phyloP scores from a whole-genome alignment of 192 early-diverging fungal genomes.

The Umbelopsis sp. region DNA sequence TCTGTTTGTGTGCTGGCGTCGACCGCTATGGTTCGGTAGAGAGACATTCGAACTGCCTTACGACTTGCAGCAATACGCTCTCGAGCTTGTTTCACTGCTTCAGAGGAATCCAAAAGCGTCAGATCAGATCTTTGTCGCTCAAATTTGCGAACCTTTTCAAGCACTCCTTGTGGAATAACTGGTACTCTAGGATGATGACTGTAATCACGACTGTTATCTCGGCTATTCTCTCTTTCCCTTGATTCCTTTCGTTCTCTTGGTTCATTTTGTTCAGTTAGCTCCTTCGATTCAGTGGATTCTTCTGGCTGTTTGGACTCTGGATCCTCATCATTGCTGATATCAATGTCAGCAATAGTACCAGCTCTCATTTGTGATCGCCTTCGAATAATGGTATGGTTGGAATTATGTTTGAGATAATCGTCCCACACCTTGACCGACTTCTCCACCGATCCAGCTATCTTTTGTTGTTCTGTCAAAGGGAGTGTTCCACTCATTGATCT shows the following conservation, averaged over 20 bases:
- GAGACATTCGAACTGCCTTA: constrained; percentile 12
- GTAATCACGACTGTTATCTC: not conserved
- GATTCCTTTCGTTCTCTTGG: not conserved
- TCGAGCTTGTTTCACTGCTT: constrained; percentile 1
- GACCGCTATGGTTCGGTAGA: not conserved
- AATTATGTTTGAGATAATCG: constrained; percentile 24
- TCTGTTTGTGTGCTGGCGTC: constrained; percentile 8
- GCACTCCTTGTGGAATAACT: constrained; percentile 18
- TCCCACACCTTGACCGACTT: constrained; percentile 35
- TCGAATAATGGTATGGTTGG: not conserved
- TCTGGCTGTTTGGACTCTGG: not conserved
- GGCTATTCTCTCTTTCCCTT: not conserved
- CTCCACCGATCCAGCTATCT: constrained; percentile 24
- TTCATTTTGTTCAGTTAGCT: not conserved
- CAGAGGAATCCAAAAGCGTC: constrained; percentile 17
- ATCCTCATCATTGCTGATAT: not conserved
- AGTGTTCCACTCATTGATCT: constrained; percentile 27
- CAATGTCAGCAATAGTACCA: not conserved
- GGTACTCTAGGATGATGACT: not conserved
- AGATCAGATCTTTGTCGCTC: constrained; percentile 6
- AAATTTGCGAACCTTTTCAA: constrained; percentile 33
- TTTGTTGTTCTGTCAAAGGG: constrained; percentile 18
- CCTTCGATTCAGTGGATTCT: not conserved
- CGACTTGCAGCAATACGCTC: constrained; percentile 11
- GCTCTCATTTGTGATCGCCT: not conserved